A percentile compares a stretch with the other conserved stretches of the same genome.
phyloP scores from a whole-genome alignment of 768 basidiomycete species.

The Tricholoma sp. region DNA sequence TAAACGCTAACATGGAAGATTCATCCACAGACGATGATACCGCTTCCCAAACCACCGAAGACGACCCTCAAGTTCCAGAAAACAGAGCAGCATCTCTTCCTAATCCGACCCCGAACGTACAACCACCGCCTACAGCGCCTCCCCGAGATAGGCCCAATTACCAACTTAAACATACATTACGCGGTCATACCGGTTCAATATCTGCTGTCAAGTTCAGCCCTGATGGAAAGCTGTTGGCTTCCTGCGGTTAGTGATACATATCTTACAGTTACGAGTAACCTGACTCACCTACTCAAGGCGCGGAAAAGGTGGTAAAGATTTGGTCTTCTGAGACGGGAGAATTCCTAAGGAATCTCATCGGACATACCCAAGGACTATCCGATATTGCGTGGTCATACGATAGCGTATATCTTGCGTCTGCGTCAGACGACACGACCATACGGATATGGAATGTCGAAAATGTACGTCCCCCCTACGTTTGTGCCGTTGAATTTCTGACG shows the following conservation, averaged over 20 bases:
- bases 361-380: slow-evolving; percentile 80
- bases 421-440: slow-evolving; percentile 87
- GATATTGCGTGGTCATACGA: slow-evolving; percentile 89
- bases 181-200: slow-evolving; percentile 77
- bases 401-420: slow-evolving; percentile 78
- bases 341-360: slow-evolving; percentile 66
- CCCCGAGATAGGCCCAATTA: slow-evolving; percentile 59
- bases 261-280: slow-evolving; percentile 9
- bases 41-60: slow-evolving; percentile 81
- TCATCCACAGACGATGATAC: slow-evolving; percentile 57
- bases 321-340: slow-evolving; percentile 81
- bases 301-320: slow-evolving; percentile 74
- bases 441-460: slow-evolving; percentile 86
- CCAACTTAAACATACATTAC: slow-evolving; percentile 57
- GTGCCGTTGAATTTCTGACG: slow-evolving; percentile 5
- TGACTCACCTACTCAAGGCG: slow-evolving; percentile 40
- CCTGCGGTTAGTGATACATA: slow-evolving; percentile 60
- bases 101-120: slow-evolving; percentile 29
- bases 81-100: slow-evolving; percentile 34
- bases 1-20: slow-evolving; percentile 40
- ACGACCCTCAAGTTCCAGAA: slow-evolving; percentile 74
- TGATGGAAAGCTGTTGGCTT: slow-evolving; percentile 79
- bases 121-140: slow-evolving; percentile 26
- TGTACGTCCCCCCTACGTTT: slow-evolving; percentile 34
- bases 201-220: slow-evolving; percentile 91